phyloP scores from a whole-genome alignment of 805 yeast genomes.

The Tetrapisispora fleetii region DNA sequence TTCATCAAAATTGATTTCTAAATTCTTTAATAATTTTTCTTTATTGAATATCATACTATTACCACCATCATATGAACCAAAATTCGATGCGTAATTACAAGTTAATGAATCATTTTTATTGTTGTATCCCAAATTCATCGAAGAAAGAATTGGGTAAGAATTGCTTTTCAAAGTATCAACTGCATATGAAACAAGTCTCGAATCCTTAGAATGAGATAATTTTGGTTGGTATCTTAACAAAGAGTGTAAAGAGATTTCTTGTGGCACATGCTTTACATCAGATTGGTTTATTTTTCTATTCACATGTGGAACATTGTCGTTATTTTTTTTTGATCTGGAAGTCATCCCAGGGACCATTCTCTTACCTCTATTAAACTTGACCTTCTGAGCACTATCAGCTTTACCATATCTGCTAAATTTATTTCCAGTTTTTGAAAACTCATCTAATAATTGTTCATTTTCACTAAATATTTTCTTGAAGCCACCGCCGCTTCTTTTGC shows the following conservation, averaged over 20 bases:
- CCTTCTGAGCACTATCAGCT: neutral
- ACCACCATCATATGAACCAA: conserved; percentile 65
- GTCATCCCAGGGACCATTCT: neutral
- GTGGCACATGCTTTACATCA: conserved; percentile 11
- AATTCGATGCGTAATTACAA: conserved; percentile 46
- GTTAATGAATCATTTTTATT: conserved; percentile 9
- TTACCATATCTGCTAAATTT: neutral
- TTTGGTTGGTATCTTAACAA: conserved; percentile 18
- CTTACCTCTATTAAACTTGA: neutral
- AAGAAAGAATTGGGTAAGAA: conserved; percentile 20
- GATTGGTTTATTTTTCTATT: neutral
- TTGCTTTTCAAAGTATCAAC: conserved; percentile 13
- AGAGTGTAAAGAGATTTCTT: conserved; percentile 19
- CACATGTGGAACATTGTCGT: neutral
- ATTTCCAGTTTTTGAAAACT: neutral
- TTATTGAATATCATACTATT: conserved; percentile 24
- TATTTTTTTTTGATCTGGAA: neutral
- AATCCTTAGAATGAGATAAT: conserved; percentile 10
- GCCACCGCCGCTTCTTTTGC: neutral
- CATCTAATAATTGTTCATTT: neutral
- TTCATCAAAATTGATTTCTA: conserved; percentile 8
- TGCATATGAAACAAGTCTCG: conserved; percentile 17
- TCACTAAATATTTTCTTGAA: neutral
- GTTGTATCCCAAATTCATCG: conserved; percentile 14
- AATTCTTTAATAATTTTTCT: conserved; percentile 21